A percentile compares a stretch with the other conserved stretches of the same genome.
Conservation (phyloP, 2,329 filamentous ascomycete genomes). For the Macrophomina tecta region DNA sequence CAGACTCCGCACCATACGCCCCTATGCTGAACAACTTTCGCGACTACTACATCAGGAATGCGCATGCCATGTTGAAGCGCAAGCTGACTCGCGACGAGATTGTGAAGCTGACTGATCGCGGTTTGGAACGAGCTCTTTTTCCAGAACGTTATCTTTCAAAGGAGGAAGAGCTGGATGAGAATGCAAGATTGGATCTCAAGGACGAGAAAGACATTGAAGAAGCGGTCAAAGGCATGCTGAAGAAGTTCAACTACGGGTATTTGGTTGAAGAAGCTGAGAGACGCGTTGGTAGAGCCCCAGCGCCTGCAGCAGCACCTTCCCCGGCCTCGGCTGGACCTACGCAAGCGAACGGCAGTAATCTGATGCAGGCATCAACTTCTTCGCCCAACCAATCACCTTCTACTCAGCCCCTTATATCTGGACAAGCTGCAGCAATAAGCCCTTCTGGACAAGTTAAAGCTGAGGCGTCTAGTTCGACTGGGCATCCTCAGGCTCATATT, state of each 20-base stretch:
- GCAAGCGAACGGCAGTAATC: neutral
- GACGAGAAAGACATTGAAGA: conserved; percentile 27
- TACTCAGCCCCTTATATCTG: neutral
- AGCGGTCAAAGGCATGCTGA: conserved; percentile 28
- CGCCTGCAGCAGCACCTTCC: neutral
- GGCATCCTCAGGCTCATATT: neutral
- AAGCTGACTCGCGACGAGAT: conserved; percentile 19
- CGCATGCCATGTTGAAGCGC: conserved; percentile 21
- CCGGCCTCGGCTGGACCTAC: neutral
- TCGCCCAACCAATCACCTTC: neutral
- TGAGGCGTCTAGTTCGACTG: neutral
- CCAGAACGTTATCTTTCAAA: conserved; percentile 20
- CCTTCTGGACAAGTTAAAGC: neutral
- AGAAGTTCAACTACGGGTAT: conserved; percentile 26
- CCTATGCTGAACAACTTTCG: conserved; percentile 27
- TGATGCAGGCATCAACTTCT: neutral
- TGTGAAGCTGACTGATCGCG: conserved; percentile 23
- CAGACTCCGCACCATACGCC: conserved; percentile 19
- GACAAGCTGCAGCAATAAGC: neutral
- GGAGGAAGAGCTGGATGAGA: conserved; percentile 23
- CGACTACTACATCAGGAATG: conserved; percentile 25
- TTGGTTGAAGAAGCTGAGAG: conserved; percentile 24
- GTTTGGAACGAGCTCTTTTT: conserved; percentile 23
- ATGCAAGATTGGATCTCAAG: conserved; percentile 22
- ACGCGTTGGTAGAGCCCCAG: neutral